phyloP scores from a whole-genome alignment of 108 stramenopile species.

The Cafeteria roenbergensis region DNA sequence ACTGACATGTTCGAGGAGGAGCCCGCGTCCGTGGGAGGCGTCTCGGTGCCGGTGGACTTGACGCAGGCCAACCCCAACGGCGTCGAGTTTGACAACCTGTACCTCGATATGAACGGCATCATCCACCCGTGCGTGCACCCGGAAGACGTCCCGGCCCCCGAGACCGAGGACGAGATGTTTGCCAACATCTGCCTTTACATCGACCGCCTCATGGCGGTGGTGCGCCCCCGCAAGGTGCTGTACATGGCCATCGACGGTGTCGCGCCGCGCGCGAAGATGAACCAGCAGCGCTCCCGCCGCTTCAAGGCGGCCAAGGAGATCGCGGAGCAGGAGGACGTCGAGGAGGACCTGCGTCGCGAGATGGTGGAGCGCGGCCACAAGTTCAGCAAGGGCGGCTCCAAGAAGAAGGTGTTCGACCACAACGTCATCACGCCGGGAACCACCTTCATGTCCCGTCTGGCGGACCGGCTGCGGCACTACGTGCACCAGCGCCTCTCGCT shows the following conservation, averaged over 20 bases:
- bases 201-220: conserved; percentile 62
- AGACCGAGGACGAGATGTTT: conserved; percentile 90
- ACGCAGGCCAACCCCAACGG: conserved; percentile 67
- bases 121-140: conserved; percentile 98
- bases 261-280: conserved; percentile 97
- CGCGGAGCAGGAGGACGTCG: conserved; percentile 62
- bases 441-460: conserved; percentile 39
- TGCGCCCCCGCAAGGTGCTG: conserved; percentile 66
- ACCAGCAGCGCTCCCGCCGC: conserved; percentile 82
- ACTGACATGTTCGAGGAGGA: conserved; percentile 79
- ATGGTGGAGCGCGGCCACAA: conserved; percentile 54
- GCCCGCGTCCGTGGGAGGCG: conserved; percentile 49
- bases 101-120: conserved; percentile 99
- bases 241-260: conserved; percentile 91
- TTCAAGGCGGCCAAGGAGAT: conserved; percentile 90
- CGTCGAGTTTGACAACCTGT: conserved; percentile 80
- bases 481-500: conserved; percentile 51
- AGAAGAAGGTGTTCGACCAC: conserved; percentile 59
- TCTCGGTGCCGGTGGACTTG: conserved; percentile 62
- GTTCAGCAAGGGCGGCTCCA: not conserved
- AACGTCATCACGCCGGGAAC: conserved; percentile 99
- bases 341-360: conserved; percentile 60
- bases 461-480: conserved; percentile 58
- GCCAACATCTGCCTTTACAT: conserved; percentile 73
- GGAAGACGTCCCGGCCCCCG: conserved; percentile 68